These are phyloP conservation scores for Phaeosphaeria sp. DNA, from an alignment of 2,329 filamentous ascomycete species.

Conservation along the genomic window DNA sequence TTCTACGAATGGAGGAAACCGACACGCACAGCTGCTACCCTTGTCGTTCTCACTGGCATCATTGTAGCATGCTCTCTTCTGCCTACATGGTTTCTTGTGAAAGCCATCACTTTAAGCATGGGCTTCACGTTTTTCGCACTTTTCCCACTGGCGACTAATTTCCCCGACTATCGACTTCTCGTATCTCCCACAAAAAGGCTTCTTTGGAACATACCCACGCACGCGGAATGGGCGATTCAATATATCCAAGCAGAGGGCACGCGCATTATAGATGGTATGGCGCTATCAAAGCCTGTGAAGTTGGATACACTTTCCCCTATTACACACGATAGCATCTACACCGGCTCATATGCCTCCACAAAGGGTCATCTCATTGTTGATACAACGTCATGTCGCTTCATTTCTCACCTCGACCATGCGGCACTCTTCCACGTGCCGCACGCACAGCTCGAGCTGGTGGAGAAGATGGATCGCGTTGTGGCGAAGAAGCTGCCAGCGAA, in stretches of 20 bases:
- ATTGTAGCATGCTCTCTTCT: constrained; percentile 30
- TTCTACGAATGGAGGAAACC: constrained; percentile 49
- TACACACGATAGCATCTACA: constrained; percentile 27
- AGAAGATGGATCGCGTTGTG: constrained; percentile 33
- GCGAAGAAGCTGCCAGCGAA: constrained; percentile 23
- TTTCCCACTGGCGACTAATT: constrained; percentile 42
- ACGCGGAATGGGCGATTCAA: constrained; percentile 47
- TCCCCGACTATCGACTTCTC: constrained; percentile 45
- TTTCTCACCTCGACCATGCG: constrained; percentile 14
- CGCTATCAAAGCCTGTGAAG: neutral
- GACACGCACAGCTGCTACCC: constrained; percentile 28
- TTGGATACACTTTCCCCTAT: neutral
- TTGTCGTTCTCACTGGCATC: constrained; percentile 27
- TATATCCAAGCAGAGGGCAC: constrained; percentile 36
- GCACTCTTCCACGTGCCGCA: constrained; percentile 23
- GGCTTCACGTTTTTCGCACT: constrained; percentile 43
- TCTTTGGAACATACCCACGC: constrained; percentile 48
- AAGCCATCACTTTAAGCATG: constrained; percentile 31
- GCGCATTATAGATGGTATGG: constrained; percentile 5
- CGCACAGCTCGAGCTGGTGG: constrained; percentile 21
- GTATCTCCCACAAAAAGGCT: constrained; percentile 43
- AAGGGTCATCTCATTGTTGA: constrained; percentile 26
- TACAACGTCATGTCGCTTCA: constrained; percentile 24
- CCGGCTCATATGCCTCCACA: constrained; percentile 17
- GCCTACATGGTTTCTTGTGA: constrained; percentile 38